Percentiles rank a stretch among this genome's conserved stretches.
Evolutionary conservation across 2,329 filamentous ascomycete species (phyloP).

Genomic region (Aspergillus sp.): DNA sequence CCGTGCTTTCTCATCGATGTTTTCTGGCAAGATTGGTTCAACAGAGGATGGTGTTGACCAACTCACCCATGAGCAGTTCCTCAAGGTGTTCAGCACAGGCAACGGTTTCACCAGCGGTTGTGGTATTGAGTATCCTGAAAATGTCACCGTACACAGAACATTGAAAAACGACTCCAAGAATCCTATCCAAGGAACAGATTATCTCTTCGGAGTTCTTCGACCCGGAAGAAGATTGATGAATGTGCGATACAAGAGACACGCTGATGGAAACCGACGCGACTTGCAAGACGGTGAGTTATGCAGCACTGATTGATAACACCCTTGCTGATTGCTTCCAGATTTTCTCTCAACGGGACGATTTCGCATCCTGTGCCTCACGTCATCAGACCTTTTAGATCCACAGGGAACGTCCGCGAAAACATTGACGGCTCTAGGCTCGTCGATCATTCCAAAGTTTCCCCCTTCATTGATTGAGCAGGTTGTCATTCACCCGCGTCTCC

Average conservation of each 20-base stretch:
- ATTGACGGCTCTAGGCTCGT: conserved; percentile 15
- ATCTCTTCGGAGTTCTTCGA: conserved; percentile 27
- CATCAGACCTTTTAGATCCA: conserved; percentile 28
- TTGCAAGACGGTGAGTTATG: conserved; percentile 29
- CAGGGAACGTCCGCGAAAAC: conserved; percentile 20
- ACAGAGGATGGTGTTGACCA: conserved; percentile 18
- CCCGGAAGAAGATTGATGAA: conserved; percentile 32
- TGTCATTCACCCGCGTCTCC: conserved; percentile 27
- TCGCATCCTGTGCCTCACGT: conserved; percentile 31
- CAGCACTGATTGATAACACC: neutral
- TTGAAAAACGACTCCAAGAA: conserved; percentile 8
- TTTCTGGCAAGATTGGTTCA: conserved; percentile 32
- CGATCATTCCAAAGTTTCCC: conserved; percentile 21
- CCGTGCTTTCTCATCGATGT: conserved; percentile 34
- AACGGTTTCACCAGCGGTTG: conserved; percentile 37
- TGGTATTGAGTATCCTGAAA: conserved; percentile 33
- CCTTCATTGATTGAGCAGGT: conserved; percentile 27
- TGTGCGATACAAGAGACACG: conserved; percentile 29
- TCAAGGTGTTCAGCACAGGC: conserved; percentile 31
- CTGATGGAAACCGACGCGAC: conserved; percentile 30
- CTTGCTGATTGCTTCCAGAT: conserved; percentile 16
- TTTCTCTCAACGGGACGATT: conserved; percentile 34
- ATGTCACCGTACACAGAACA: conserved; percentile 20
- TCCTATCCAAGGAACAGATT: conserved; percentile 27
- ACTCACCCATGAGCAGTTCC: conserved; percentile 30